Conservation (phyloP, 495 filamentous ascomycete genomes). For the Talaromyces thailandensis region DNA sequence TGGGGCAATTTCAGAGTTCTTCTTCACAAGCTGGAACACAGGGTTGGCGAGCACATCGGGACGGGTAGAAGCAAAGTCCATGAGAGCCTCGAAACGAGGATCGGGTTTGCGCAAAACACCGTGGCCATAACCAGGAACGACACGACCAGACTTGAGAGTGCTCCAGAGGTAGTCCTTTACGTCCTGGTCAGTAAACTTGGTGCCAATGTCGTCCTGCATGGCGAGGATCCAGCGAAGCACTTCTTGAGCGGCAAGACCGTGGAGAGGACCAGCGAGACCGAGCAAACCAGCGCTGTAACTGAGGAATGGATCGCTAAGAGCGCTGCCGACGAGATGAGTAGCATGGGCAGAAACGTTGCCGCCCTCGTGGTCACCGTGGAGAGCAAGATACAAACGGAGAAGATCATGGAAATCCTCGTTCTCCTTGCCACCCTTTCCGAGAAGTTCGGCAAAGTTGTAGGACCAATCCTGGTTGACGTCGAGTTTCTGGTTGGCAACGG, state of each 20-base stretch:
- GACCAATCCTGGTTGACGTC: slow-evolving; percentile 79
- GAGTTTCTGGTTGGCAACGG: slow-evolving; percentile 33
- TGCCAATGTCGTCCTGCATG: slow-evolving; percentile 84
- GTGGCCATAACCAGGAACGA: slow-evolving; percentile 96
- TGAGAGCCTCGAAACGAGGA: slow-evolving; percentile 88
- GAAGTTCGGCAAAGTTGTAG: slow-evolving; percentile 95
- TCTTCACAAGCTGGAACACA: slow-evolving; percentile 86
- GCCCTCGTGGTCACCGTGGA: slow-evolving; percentile 97
- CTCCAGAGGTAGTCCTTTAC: slow-evolving; percentile 86
- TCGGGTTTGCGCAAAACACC: slow-evolving; percentile 96
- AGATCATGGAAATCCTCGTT: slow-evolving; percentile 94
- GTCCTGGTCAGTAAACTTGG: slow-evolving; percentile 64
- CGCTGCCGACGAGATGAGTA: slow-evolving; percentile 96
- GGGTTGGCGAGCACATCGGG: slow-evolving; percentile 80
- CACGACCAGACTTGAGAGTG: slow-evolving; percentile 86
- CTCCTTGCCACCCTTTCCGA: slow-evolving; percentile 78
- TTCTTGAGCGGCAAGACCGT: slow-evolving; percentile 94
- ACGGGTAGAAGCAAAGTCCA: slow-evolving; percentile 84
- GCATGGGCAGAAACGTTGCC: slow-evolving; percentile 95
- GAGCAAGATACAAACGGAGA: slow-evolving; percentile 82
- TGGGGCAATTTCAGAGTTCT: slow-evolving; percentile 74
- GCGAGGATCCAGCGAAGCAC: slow-evolving; percentile 91
- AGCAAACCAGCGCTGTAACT: slow-evolving; percentile 94
- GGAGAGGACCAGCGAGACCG: slow-evolving; percentile 87
- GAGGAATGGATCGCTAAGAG: slow-evolving; percentile 89